Base-by-base conservation (phyloP, 768 basidiomycete genomes). In the Boletales sp. region DNA sequence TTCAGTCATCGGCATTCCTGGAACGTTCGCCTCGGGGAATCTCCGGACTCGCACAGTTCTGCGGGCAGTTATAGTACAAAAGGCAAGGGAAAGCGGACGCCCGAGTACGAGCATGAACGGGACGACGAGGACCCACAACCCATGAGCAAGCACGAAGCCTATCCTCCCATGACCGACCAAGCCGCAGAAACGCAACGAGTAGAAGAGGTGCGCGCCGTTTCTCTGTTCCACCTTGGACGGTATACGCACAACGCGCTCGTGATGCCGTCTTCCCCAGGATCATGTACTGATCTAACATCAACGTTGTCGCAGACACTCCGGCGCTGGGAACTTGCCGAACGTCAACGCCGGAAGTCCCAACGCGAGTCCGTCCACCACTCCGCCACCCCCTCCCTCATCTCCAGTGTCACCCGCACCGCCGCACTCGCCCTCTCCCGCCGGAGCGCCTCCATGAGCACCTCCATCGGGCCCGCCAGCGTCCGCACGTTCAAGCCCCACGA, bases 271-370 rank as follows among this genome's bases (percentile, higher is more conserved):
- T 28, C 25, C 25, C 25, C 6, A 28, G 25, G 3, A 7, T 6
- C 25, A 5, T 28, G 25, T 28, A 28, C 25, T 28, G 25, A 28
- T 28, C 25, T 28, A 5, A 28, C 25, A 28, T 6, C 7, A 28
- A 28, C 25, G 6, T 28, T 28, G 6, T 7, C 25, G 7, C 65
- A 92, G 90, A 92, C 81, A 51, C 74, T 93, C 25, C 75, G 78
- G 56, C 78, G 78, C 38, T 92, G 89, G 90, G 90, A 92, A 58
- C 70, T 81, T 41, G 81, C 81, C 36, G 90, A 92, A 61, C 78
- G 86, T 17, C 83, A 82, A 57, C 78, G 87, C 51, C 79, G 90
- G 71, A 90, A 84, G 68, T 76, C 79, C 33, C 83, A 79, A 4
- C 78, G 90, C 48, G 84, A 83, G 49, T 82, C 84, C 3, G 12